A percentile compares a stretch with the other conserved stretches of the same genome.
Evolutionary conservation across 345 rosid genomes (phyloP).

Genomic region (Alliaria petiolata): DNA sequence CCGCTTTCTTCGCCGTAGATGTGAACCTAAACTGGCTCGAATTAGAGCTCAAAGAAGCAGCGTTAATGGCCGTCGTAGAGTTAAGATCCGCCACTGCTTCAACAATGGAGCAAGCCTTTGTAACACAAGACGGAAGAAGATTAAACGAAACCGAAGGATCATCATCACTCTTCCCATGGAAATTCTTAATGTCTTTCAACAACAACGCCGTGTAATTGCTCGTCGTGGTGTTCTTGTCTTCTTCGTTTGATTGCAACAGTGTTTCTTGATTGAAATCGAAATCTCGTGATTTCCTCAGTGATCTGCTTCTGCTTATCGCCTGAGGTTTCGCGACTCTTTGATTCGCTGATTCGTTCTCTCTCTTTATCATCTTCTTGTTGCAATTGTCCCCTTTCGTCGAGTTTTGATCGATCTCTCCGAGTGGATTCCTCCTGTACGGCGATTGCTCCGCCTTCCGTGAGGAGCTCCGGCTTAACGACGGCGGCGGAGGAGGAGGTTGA

Average conservation of each 20-base stretch:
- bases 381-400: conserved; percentile 19
- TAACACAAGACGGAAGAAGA: conserved; percentile 45
- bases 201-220: conserved; percentile 58
- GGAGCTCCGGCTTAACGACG: conserved; percentile 50
- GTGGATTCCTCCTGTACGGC: conserved; percentile 64
- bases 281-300: conserved; percentile 61
- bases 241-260: conserved; percentile 17
- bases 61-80: conserved; percentile 37
- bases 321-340: conserved; percentile 35
- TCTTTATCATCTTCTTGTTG: conserved; percentile 28
- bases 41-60: conserved; percentile 1
- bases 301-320: conserved; percentile 60
- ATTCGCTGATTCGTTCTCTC: conserved; percentile 18
- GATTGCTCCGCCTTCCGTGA: conserved; percentile 66
- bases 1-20: conserved; percentile 40
- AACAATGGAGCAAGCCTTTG: conserved; percentile 77
- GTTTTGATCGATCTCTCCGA: conserved; percentile 63
- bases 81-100: conserved; percentile 91
- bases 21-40: conserved; percentile 23
- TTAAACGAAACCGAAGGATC: background rate
- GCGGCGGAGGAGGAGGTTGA: background rate
- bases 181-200: conserved; percentile 82
- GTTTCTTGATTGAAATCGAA: conserved; percentile 54
- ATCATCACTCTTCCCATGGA: conserved; percentile 56
- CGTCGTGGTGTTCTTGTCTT: conserved; percentile 34